phyloP scores from a whole-genome alignment of 164 flowering plant species.

The Euptelea pleiosperma region DNA sequence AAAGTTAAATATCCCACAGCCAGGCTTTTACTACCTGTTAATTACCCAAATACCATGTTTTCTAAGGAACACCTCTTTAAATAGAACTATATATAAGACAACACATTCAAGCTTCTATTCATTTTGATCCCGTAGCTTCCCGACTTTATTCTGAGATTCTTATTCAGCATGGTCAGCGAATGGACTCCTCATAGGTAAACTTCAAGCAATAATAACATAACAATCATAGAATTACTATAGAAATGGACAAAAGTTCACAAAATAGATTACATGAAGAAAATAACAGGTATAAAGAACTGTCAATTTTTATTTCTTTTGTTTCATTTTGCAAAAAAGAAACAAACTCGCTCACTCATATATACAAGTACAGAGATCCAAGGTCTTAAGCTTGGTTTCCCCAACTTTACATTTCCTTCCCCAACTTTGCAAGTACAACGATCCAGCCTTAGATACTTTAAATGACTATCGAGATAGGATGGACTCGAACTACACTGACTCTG shows the following conservation, averaged over 20 bases:
- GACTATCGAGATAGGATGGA: constrained; percentile 28
- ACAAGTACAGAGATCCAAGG: constrained; percentile 32
- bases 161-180: background rate
- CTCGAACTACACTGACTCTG: constrained; percentile 20
- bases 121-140: background rate
- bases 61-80: background rate
- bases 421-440: constrained; percentile 35
- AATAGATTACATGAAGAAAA: constrained; percentile 10
- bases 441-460: constrained; percentile 21
- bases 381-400: constrained; percentile 36
- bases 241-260: constrained; percentile 6
- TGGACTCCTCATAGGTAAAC: background rate
- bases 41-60: constrained; percentile 3
- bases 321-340: constrained; percentile 17
- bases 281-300: too few species aligned
- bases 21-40: too few species aligned
- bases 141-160: constrained; percentile 2
- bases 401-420: constrained; percentile 63
- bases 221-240: constrained; percentile 34
- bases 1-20: too few species aligned
- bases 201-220: constrained; percentile 66
- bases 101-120: background rate
- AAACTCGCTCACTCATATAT: constrained; percentile 27
- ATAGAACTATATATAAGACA: background rate
- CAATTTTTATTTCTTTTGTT: too few species aligned